Evolutionary conservation across 2,329 filamentous ascomycete genomes (phyloP).

Genomic region (Neofusicoccum umdonicola): DNA sequence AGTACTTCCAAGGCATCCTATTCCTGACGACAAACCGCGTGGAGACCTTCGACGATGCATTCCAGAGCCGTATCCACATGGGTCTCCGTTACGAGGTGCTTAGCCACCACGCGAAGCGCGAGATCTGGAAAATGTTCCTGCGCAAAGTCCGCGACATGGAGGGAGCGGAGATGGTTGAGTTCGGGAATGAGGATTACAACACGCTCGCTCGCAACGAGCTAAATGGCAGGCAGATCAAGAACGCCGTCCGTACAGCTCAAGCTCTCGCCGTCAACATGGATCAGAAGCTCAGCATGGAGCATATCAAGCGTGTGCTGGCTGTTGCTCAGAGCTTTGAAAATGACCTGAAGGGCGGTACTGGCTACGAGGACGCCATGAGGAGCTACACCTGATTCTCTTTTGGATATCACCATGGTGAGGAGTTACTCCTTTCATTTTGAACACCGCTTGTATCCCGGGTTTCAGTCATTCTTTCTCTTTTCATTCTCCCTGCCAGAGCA

Average conservation of each 20-base stretch:
- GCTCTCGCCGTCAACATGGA: slow-evolving; percentile 75
- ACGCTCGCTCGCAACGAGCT: slow-evolving; percentile 65
- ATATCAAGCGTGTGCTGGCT: slow-evolving; percentile 79
- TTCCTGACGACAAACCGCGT: slow-evolving; percentile 63
- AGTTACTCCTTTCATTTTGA: background rate
- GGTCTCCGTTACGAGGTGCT: slow-evolving; percentile 78
- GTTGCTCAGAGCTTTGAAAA: slow-evolving; percentile 79
- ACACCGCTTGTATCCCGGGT: background rate
- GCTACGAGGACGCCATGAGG: slow-evolving; percentile 80
- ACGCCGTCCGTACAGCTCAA: slow-evolving; percentile 78
- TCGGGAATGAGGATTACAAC: slow-evolving; percentile 67
- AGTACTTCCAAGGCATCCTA: slow-evolving; percentile 62
- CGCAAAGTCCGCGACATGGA: slow-evolving; percentile 67
- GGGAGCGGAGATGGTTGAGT: slow-evolving; percentile 50
- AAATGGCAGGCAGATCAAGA: slow-evolving; percentile 81
- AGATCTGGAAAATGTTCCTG: slow-evolving; percentile 83
- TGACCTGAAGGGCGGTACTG: slow-evolving; percentile 76
- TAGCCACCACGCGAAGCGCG: slow-evolving; percentile 67
- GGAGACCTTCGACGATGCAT: slow-evolving; percentile 85
- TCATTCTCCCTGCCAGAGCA: too few relatives aligned
- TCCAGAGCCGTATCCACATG: slow-evolving; percentile 84
- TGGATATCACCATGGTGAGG: too few relatives aligned
- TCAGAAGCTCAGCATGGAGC: slow-evolving; percentile 69
- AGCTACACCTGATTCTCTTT: slow-evolving; percentile 55
- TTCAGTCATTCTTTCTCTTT: background rate